Evolutionary conservation across 108 stramenopile species (phyloP).

Genomic region (Thalassiosira profunda): DNA sequence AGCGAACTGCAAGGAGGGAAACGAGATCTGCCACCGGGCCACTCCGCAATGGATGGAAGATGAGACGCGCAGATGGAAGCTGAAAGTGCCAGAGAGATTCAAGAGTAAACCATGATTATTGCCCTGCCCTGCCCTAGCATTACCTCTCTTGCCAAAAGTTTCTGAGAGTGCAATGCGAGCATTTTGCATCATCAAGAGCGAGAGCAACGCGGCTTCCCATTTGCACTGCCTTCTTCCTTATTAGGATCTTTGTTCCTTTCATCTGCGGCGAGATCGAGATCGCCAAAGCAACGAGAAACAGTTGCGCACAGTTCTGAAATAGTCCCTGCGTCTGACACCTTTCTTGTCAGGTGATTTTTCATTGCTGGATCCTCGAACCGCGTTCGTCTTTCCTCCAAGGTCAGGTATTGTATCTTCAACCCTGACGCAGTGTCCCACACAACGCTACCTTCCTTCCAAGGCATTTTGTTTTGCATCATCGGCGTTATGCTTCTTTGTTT

Average conservation of each 20-base stretch:
- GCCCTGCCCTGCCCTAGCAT: too few species aligned
- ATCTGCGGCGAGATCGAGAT: neutral
- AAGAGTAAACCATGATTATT: too few species aligned
- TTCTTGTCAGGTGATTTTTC: too few species aligned
- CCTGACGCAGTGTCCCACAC: too few species aligned
- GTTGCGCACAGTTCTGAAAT: too few species aligned
- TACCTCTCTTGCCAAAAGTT: neutral
- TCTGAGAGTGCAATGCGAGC: neutral
- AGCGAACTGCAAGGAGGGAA: conserved; percentile 3
- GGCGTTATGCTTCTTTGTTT: neutral
- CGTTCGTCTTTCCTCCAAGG: too few species aligned
- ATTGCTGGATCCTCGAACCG: too few species aligned
- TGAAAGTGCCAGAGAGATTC: conserved; percentile 17
- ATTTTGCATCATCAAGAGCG: neutral
- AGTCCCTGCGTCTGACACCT: too few species aligned
- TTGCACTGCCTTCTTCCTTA: neutral
- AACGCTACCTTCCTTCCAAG: neutral
- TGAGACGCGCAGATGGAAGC: conserved; percentile 7
- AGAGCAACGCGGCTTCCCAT: conserved; percentile 7
- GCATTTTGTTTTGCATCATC: neutral
- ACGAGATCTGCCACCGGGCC: conserved; percentile 27
- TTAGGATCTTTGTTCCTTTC: neutral
- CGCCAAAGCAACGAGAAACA: neutral
- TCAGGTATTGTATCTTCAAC: too few species aligned
- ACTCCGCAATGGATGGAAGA: conserved; percentile 20